These are phyloP conservation scores for Fulvia fulva DNA, from an alignment of 2,329 filamentous ascomycete species.

Conservation along the genomic window DNA sequence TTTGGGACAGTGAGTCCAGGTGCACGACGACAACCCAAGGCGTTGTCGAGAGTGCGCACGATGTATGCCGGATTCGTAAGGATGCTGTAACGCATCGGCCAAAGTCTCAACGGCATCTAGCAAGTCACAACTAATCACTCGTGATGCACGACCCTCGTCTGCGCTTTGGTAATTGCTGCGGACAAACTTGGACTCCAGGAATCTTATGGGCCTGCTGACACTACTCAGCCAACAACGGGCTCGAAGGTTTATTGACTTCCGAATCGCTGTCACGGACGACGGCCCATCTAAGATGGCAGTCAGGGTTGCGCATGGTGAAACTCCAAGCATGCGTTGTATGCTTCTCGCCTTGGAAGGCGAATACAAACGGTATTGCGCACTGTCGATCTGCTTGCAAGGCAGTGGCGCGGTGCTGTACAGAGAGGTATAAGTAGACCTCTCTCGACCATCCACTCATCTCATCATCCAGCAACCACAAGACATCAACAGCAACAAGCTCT, in stretches of 20 bases:
- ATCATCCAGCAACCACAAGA: not conserved
- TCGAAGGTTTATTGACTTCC: not conserved
- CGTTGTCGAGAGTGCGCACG: not conserved
- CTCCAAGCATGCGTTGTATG: not conserved
- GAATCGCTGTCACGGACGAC: not conserved
- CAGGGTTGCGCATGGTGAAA: not conserved
- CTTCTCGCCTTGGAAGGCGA: not conserved
- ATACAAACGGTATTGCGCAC: not conserved
- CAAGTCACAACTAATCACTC: not conserved
- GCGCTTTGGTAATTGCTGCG: not conserved
- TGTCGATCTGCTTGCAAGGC: not conserved
- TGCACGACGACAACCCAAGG: not conserved
- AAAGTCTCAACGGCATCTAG: not conserved
- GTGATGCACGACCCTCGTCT: not conserved
- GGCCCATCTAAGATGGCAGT: not conserved
- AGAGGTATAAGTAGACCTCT: slow-evolving; percentile 1
- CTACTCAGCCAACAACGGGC: not conserved
- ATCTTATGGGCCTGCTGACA: not conserved
- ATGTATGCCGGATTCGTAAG: not conserved
- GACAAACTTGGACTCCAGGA: not conserved
- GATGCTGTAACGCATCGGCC: not conserved
- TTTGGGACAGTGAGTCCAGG: not conserved
- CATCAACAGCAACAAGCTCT: not conserved
- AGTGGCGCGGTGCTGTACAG: not conserved
- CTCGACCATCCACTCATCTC: not conserved